phyloP scores from a whole-genome alignment of 306 rosid genomes.

The Cucurbita argyrosperma region DNA sequence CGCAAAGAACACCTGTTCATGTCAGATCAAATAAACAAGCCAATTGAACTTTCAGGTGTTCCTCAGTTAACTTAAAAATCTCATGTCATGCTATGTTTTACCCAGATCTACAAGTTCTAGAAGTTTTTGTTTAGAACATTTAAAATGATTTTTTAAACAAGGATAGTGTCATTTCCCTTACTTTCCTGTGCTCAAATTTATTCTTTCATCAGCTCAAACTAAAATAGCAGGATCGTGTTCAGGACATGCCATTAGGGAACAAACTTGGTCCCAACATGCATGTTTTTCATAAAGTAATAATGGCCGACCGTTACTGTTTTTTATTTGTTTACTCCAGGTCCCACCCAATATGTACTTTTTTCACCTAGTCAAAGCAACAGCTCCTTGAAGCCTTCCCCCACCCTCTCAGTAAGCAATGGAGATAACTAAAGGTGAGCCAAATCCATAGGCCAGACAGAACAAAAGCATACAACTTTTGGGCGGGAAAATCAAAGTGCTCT shows the following conservation, averaged over 20 bases:
- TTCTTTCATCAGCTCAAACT: neutral
- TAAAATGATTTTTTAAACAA: neutral
- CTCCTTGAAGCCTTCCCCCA: neutral
- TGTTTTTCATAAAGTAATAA: neutral
- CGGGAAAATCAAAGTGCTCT: neutral
- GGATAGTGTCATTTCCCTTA: neutral
- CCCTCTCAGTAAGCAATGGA: neutral
- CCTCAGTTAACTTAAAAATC: neutral
- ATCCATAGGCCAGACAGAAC: neutral
- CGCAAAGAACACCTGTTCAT: slow-evolving; percentile 38
- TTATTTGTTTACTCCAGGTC: neutral
- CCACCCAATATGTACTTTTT: neutral
- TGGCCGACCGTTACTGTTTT: neutral
- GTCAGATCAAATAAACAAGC: neutral
- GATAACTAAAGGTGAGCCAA: neutral
- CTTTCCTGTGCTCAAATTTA: neutral
- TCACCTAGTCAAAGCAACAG: neutral
- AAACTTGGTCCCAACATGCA: neutral
- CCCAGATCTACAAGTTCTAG: neutral
- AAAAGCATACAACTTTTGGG: neutral
- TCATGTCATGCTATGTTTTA: neutral
- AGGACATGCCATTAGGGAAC: neutral
- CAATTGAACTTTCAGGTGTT: neutral
- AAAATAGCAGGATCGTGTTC: neutral
- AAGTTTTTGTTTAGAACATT: neutral